Conservation (phyloP, 345 rosid genomes). For the Bruguiera parviflora region DNA sequence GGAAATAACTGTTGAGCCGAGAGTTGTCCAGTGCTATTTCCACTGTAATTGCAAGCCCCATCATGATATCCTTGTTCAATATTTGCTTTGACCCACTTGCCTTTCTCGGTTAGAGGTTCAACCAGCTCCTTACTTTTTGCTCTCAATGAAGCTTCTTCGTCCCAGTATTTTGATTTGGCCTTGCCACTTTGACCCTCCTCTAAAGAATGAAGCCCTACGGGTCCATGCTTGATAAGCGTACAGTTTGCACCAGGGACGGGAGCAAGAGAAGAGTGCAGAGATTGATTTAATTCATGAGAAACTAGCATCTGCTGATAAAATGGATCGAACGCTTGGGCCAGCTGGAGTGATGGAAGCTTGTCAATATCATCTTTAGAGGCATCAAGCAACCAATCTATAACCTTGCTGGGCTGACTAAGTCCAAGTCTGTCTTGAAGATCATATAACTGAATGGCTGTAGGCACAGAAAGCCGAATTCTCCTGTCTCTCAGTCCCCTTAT, state of each 20-base stretch:
- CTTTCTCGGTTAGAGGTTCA: constrained; percentile 42
- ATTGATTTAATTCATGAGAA: constrained; percentile 16
- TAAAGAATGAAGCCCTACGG: constrained; percentile 19
- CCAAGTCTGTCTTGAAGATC: constrained; percentile 92
- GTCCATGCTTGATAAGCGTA: constrained; percentile 14
- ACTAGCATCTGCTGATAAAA: constrained; percentile 53
- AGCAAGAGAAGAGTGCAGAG: constrained; percentile 22
- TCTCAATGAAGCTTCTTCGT: constrained; percentile 40
- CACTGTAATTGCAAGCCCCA: constrained; percentile 29
- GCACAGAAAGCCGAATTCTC: constrained; percentile 86
- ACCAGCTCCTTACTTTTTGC: constrained; percentile 33
- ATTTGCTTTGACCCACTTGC: constrained; percentile 54
- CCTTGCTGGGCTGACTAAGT: constrained; percentile 88
- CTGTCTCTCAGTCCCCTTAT: constrained; percentile 83
- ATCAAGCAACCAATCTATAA: constrained; percentile 88
- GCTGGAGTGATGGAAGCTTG: constrained; percentile 79
- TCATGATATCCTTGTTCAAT: constrained; percentile 33
- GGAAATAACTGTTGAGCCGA: constrained; percentile 52
- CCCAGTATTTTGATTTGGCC: constrained; percentile 40
- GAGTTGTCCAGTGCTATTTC: constrained; percentile 21
- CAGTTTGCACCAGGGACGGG: constrained; percentile 36
- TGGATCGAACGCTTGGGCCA: constrained; percentile 70
- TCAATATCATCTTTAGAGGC: constrained; percentile 70
- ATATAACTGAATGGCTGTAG: constrained; percentile 84
- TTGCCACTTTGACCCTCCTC: constrained; percentile 22